These are phyloP conservation scores for Pestalotiopsis sp. DNA, from an alignment of 2,329 filamentous ascomycete genomes.

Conservation along the genomic window DNA sequence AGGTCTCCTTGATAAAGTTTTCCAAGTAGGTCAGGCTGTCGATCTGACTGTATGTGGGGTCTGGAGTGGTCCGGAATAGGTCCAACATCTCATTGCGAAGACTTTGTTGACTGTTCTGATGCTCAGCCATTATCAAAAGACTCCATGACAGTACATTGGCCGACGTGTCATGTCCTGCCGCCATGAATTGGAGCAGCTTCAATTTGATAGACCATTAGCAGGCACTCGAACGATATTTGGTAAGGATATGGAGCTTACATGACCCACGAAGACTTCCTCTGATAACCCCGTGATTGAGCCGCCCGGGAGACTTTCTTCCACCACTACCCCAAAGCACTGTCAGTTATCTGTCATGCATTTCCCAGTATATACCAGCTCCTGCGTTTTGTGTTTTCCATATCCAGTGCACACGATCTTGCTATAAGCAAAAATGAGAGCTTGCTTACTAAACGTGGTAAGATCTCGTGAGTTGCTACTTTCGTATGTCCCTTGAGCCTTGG, in stretches of 20 bases:
- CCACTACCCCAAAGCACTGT: not conserved
- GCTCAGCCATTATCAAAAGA: slow-evolving; percentile 14
- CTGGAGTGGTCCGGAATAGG: not conserved
- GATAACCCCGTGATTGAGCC: slow-evolving; percentile 18
- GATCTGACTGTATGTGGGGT: slow-evolving; percentile 20
- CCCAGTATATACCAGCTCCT: no score
- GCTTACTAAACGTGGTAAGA: slow-evolving; percentile 15
- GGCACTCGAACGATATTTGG: not conserved
- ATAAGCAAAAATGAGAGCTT: not conserved
- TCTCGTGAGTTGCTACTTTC: slow-evolving; percentile 15
- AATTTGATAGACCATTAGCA: not conserved
- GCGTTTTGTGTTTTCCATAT: not conserved
- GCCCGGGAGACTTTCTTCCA: slow-evolving; percentile 18
- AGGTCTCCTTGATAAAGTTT: slow-evolving; percentile 40
- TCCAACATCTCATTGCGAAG: slow-evolving; percentile 12
- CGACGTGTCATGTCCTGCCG: slow-evolving; percentile 22
- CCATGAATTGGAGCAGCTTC: slow-evolving; percentile 18
- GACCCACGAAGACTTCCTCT: slow-evolving; percentile 17
- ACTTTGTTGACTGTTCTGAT: slow-evolving; percentile 14
- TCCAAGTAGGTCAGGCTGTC: slow-evolving; percentile 36
- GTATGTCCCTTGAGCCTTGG: slow-evolving; percentile 9
- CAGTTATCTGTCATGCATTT: not conserved
- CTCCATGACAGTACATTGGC: slow-evolving; percentile 20
- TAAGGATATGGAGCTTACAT: not conserved
- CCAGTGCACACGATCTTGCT: no score